These are phyloP conservation scores for Ceratobasidium sp. DNA, from an alignment of 1,284 basidiomycete genomes.

Conservation along the genomic window DNA sequence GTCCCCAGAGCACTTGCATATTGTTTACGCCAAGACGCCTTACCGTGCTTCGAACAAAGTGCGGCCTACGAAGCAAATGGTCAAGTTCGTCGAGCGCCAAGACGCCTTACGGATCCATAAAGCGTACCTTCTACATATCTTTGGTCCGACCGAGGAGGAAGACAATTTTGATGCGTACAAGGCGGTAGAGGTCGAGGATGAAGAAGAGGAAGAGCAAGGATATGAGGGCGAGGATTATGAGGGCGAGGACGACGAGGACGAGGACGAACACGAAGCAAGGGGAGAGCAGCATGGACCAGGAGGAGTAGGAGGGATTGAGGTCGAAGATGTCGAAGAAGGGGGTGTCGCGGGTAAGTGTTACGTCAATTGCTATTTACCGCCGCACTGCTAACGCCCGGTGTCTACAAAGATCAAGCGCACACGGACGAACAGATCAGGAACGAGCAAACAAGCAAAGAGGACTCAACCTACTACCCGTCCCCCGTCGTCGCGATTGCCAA, in stretches of 20 bases:
- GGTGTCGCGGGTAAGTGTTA: background rate
- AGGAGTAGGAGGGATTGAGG: background rate
- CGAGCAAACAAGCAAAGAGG: background rate
- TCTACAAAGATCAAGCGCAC: too few species aligned
- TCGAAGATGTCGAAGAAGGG: background rate
- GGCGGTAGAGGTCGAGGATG: background rate
- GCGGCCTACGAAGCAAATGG: constrained; percentile 34
- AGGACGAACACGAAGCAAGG: background rate
- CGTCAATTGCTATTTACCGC: too few species aligned
- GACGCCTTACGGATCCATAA: too few species aligned
- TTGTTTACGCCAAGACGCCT: constrained; percentile 42
- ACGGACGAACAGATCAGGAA: background rate
- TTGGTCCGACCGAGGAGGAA: background rate
- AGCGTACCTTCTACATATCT: background rate
- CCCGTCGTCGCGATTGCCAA: background rate
- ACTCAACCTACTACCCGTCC: background rate
- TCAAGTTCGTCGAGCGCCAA: too few species aligned
- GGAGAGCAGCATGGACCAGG: too few species aligned
- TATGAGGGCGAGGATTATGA: too few species aligned
- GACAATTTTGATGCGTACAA: background rate
- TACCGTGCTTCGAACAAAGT: constrained; percentile 34
- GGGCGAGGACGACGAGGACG: background rate
- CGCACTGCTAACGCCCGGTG: too few species aligned
- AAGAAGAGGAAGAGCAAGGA: background rate
- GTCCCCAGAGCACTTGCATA: constrained; percentile 47